Conservation (phyloP, 495 filamentous ascomycete genomes). For the Xylaria sp. region DNA sequence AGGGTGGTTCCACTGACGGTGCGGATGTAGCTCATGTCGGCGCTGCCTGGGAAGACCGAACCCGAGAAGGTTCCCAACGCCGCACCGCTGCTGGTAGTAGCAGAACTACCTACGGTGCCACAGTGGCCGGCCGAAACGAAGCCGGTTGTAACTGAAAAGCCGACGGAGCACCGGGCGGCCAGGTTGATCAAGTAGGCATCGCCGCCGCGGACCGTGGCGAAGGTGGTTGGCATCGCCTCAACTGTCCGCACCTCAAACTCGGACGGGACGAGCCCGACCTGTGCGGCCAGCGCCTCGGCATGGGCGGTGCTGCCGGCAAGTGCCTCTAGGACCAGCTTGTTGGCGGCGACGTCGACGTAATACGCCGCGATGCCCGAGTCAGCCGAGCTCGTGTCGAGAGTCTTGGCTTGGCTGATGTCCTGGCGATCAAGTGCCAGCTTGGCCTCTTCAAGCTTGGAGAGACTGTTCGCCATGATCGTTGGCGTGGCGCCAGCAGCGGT, state of each 20-base stretch:
- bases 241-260: constrained; percentile 37
- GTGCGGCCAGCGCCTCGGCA: constrained; percentile 34
- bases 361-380: constrained; percentile 35
- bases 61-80: constrained; percentile 36
- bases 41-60: constrained; percentile 38
- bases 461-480: constrained; percentile 33
- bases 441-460: constrained; percentile 39
- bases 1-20: constrained; percentile 36
- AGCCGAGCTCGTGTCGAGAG: constrained; percentile 30
- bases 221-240: constrained; percentile 35
- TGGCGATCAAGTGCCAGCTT: constrained; percentile 36
- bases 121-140: constrained; percentile 42
- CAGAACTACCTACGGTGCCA: constrained; percentile 31
- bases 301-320: constrained; percentile 36
- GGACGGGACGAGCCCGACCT: constrained; percentile 35
- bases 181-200: constrained; percentile 36
- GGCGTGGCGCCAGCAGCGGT: constrained; percentile 37
- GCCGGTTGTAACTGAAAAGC: constrained; percentile 37
- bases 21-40: constrained; percentile 40
- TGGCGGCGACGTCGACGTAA: constrained; percentile 37
- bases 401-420: constrained; percentile 38
- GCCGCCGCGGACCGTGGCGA: constrained; percentile 34
- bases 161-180: constrained; percentile 35
- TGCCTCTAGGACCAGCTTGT: constrained; percentile 38
- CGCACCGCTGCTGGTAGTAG: constrained; percentile 36